Evolutionary conservation across 768 basidiomycete species (phyloP).

Genomic region (Auriscalpium orientale): DNA sequence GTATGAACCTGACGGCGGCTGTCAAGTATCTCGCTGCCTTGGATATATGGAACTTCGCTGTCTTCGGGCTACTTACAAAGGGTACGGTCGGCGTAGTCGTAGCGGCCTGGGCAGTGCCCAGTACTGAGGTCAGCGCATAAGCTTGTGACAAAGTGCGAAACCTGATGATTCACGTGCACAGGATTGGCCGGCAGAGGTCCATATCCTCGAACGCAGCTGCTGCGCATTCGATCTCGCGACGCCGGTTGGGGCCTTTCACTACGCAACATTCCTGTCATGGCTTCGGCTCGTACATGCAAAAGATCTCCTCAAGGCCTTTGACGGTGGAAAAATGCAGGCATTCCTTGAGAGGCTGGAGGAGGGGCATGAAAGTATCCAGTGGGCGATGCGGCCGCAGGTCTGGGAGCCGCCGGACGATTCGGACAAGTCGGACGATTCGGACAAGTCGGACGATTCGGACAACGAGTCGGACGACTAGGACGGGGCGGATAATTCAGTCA

Average conservation of each 20-base stretch:
- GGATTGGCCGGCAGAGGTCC: background rate
- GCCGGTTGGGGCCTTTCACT: background rate
- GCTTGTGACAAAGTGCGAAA: background rate
- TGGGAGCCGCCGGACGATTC: no score
- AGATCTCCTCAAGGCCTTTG: background rate
- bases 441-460: no score
- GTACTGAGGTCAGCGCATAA: background rate
- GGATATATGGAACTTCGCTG: background rate
- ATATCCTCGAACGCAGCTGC: background rate
- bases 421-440: no score
- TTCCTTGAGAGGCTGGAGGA: background rate
- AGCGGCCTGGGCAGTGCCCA: no score
- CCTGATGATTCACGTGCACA: background rate
- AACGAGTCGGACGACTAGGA: no score
- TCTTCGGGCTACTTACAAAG: constrained; percentile 4
- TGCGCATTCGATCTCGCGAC: background rate
- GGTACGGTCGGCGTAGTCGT: background rate
- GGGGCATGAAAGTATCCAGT: background rate
- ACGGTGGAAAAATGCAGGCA: background rate
- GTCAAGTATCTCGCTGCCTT: background rate
- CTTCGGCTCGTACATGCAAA: background rate
- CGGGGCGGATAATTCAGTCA: no score
- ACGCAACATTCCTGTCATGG: background rate
- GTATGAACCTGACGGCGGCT: background rate
- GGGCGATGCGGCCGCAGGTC: no score